Conservation (phyloP, 2,329 filamentous ascomycete species). For the Cladophialophora carrionii region DNA sequence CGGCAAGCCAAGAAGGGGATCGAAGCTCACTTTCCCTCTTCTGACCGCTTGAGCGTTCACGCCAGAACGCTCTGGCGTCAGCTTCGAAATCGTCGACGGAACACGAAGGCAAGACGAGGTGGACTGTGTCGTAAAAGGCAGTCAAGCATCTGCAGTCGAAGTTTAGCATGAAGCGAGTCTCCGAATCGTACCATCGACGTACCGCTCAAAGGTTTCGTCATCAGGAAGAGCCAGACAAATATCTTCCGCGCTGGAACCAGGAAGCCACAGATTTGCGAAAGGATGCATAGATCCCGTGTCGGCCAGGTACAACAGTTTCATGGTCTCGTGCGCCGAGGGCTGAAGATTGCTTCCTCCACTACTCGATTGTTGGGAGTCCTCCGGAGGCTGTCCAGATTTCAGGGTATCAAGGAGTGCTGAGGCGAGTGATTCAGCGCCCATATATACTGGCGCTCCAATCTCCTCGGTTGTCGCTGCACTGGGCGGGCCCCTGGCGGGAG, state of each 20-base stretch:
- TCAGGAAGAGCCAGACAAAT: conserved; percentile 23
- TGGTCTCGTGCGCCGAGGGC: conserved; percentile 19
- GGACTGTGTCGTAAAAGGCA: not conserved
- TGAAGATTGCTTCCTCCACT: not conserved
- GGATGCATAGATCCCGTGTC: conserved; percentile 22
- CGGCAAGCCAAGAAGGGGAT: conserved; percentile 21
- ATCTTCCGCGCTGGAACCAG: conserved; percentile 20
- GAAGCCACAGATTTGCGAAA: conserved; percentile 18
- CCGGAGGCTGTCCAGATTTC: not conserved
- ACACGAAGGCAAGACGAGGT: conserved; percentile 15
- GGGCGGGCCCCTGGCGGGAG: no score
- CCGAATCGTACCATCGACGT: not conserved
- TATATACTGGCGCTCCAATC: conserved; percentile 6
- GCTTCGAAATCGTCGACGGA: conserved; percentile 14
- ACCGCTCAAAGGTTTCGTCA: conserved; percentile 21
- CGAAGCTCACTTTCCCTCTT: conserved; percentile 22
- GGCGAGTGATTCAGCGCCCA: conserved; percentile 19
- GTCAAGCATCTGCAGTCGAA: not conserved
- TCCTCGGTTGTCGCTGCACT: not conserved
- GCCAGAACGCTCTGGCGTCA: conserved; percentile 19
- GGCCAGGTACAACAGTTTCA: conserved; percentile 20
- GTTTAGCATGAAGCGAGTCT: not conserved
- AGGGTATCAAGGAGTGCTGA: conserved; percentile 17
- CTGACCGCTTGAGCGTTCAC: conserved; percentile 15
- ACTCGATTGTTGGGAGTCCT: conserved; percentile 9